Evolutionary conservation across 139 green algal genomes (phyloP), one percentile per base, ranked within the genome.

Genomic region (Tetraselmis striata): DNA sequence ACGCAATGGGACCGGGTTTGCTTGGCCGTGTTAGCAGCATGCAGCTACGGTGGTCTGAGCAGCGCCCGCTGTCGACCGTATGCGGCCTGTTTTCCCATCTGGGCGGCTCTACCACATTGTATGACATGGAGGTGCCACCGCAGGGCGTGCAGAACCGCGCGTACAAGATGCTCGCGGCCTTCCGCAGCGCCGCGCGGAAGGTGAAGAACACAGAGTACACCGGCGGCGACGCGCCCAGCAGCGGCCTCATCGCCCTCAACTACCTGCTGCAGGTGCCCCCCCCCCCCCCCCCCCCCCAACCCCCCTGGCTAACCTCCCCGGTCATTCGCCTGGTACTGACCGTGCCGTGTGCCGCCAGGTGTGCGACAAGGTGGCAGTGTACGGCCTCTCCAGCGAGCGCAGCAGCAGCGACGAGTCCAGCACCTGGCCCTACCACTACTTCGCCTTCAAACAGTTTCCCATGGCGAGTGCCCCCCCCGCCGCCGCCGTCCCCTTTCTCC

Each of bases 341-440:
- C n/a, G n/a, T n/a, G n/a, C n/a, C n/a, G n/a, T n/a, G n/a, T n/a
- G n/a, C n/a, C n/a, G n/a, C n/a, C n/a, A n/a, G n/a, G 77, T 80
- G 28, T 80, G 77, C 77, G 77, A 80, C 29, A 45, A n/a, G 28
- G 77, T 80, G 77, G 77, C 77, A 23, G 29, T 80, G 2, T 80
- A 80, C 29, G 77, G 29, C 27, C 32, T 80, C 18, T 80, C 77
- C 24, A 59, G 29, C 28, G 24, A 80, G 77, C n/a, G 77, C 23
- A 59, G 24, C 29, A 67, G 45, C 45, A 67, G 45, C 45, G 45
- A 67, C 45, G 45, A 67, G 45, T 67, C 45, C 18, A 67, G 45
- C 18, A 67, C 45, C 45, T 80, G 77, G 77, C 77, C 77, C 28
- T 80, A 80, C 77, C 77, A 80, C 77, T 80, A 80, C 77, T 80